Evolutionary conservation across 495 filamentous ascomycete genomes (phyloP).

Genomic region (Lasiosphaeris hirsuta): DNA sequence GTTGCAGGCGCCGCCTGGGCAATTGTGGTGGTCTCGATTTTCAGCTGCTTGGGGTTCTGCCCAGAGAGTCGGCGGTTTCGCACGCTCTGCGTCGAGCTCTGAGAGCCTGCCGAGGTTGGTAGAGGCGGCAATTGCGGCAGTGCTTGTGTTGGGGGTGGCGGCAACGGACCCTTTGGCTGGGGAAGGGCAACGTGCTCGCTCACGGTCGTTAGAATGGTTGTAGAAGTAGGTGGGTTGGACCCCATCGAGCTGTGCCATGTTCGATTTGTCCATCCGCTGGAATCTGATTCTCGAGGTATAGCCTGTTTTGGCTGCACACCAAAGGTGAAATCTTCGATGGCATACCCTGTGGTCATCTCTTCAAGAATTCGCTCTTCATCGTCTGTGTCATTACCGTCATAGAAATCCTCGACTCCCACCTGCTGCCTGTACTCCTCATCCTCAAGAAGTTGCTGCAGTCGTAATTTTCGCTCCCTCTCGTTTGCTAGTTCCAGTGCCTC

Average conservation of each 20-base stretch:
- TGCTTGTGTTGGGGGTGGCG: constrained; percentile 35
- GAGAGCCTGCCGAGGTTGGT: constrained; percentile 22
- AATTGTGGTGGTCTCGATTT: constrained; percentile 74
- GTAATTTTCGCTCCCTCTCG: constrained; percentile 46
- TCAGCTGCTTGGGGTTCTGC: constrained; percentile 73
- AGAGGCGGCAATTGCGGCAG: constrained; percentile 34
- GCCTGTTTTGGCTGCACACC: constrained; percentile 68
- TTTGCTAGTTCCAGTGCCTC: constrained; percentile 67
- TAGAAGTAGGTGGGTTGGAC: constrained; percentile 72
- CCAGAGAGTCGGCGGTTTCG: constrained; percentile 79
- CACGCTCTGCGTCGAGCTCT: constrained; percentile 54
- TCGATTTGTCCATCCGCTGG: constrained; percentile 75
- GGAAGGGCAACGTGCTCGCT: constrained; percentile 53
- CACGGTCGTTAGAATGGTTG: constrained; percentile 71
- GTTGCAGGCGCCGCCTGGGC: constrained; percentile 31
- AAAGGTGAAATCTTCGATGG: constrained; percentile 85
- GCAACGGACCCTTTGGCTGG: constrained; percentile 30
- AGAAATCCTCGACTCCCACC: constrained; percentile 36
- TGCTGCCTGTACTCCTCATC: constrained; percentile 38
- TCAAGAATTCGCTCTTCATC: constrained; percentile 89
- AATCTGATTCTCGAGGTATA: constrained; percentile 83
- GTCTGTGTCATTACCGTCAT: constrained; percentile 73
- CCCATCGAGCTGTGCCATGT: constrained; percentile 86
- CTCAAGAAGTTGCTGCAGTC: constrained; percentile 33
- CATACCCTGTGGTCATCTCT: constrained; percentile 84